phyloP scores from a whole-genome alignment of 768 basidiomycete genomes.

The Amyloporia xantha region DNA sequence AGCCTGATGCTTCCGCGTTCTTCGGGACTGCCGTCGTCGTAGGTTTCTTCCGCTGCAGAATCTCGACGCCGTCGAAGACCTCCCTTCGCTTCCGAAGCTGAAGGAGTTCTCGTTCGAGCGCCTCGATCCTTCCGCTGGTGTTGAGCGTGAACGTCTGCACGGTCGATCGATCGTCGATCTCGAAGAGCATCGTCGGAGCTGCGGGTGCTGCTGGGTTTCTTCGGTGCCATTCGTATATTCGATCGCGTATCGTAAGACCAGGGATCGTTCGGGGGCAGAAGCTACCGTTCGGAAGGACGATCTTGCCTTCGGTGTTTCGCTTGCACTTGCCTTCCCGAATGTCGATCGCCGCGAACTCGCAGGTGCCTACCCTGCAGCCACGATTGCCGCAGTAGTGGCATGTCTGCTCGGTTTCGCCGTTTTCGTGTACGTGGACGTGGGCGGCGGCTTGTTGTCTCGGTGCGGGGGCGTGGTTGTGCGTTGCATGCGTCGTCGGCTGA shows the following conservation, averaged over 20 bases:
- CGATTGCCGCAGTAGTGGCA: slow-evolving; percentile 5
- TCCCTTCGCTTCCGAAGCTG: neutral
- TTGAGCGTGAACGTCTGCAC: neutral
- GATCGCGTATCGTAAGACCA: neutral
- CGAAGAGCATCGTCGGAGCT: neutral
- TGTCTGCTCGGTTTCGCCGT: neutral
- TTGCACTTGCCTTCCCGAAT: neutral
- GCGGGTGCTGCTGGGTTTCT: neutral
- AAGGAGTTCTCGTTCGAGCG: neutral
- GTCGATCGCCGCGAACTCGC: neutral
- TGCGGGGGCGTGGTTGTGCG: neutral
- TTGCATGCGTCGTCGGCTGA: neutral
- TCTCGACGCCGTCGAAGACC: neutral
- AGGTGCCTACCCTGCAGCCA: neutral
- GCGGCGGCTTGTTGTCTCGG: neutral
- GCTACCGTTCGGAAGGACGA: slow-evolving; percentile 2
- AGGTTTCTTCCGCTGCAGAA: neutral
- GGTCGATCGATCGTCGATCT: neutral
- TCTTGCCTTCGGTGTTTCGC: neutral
- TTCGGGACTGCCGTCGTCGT: neutral
- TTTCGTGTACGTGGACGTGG: neutral
- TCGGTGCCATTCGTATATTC: neutral
- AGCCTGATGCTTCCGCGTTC: neutral
- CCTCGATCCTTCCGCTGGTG: neutral
- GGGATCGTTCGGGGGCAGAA: neutral